phyloP scores from a whole-genome alignment of 179 eudicot genomes.

The Beta corolliflora region DNA sequence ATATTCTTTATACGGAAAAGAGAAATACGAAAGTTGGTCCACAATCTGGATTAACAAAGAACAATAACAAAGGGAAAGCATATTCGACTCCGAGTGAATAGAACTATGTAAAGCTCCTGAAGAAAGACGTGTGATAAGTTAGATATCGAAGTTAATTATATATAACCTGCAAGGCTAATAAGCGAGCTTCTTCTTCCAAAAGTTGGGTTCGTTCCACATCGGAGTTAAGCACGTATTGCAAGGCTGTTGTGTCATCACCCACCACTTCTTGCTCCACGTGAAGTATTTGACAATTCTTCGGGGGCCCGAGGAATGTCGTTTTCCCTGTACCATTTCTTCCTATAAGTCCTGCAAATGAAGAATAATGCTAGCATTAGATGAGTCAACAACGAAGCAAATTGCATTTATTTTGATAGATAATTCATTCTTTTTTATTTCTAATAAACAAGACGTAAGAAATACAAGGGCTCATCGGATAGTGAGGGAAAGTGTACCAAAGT shows the following conservation, averaged over 20 bases:
- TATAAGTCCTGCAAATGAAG: constrained; percentile 69
- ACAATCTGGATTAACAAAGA: background rate
- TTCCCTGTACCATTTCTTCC: constrained; percentile 99
- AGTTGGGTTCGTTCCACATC: constrained; percentile 82
- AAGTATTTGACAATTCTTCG: constrained; percentile 89
- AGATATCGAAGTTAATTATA: background rate
- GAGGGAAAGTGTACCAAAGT: constrained; percentile 62
- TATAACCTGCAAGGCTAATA: constrained; percentile 71
- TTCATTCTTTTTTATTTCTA: background rate
- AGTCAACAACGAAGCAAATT: constrained; percentile 9
- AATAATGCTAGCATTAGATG: background rate
- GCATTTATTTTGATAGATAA: background rate
- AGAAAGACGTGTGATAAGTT: background rate
- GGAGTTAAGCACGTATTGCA: constrained; percentile 89
- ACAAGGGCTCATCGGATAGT: background rate
- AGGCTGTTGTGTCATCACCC: constrained; percentile 83
- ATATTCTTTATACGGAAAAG: constrained; percentile 54
- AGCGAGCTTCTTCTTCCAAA: constrained; percentile 80
- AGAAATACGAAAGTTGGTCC: background rate
- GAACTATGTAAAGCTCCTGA: constrained; percentile 6
- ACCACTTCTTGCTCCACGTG: constrained; percentile 99
- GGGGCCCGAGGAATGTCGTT: constrained; percentile 94
- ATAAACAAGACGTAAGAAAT: background rate
- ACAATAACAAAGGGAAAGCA: background rate
- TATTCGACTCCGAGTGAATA: background rate